Conservation (phyloP, 768 basidiomycete species). For the Chalciporus pseudorubinellus region DNA sequence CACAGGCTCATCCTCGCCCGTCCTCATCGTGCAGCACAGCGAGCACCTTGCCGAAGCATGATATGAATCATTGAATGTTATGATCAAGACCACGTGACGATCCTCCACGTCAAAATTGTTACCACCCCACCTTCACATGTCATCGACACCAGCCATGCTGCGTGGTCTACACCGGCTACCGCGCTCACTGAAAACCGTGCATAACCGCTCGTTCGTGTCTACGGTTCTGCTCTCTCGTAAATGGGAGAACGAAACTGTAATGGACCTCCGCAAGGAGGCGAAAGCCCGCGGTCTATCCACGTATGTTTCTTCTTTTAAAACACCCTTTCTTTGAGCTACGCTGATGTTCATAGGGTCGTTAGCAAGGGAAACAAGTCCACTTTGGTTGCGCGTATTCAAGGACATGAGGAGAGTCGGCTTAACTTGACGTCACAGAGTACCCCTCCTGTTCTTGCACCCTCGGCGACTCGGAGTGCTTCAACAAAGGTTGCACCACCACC, state of each 20-base stretch:
- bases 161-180: constrained; percentile 21
- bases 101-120: neutral
- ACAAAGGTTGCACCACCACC: constrained; percentile 22
- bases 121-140: neutral
- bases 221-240: constrained; percentile 55
- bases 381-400: constrained; percentile 52
- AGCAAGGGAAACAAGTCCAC: constrained; percentile 61
- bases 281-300: constrained; percentile 53
- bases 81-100: neutral
- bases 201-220: constrained; percentile 44
- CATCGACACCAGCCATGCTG: constrained; percentile 23
- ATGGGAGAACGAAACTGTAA: constrained; percentile 52
- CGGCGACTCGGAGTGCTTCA: constrained; percentile 27
- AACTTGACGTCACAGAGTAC: constrained; percentile 17
- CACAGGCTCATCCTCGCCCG: neutral
- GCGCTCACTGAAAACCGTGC: neutral
- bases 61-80: neutral
- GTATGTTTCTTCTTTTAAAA: constrained; percentile 35
- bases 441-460: constrained; percentile 20
- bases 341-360: constrained; percentile 5
- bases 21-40: constrained; percentile 4
- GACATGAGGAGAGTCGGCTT: constrained; percentile 41
- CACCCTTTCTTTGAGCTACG: neutral
- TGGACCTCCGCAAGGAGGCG: constrained; percentile 51
- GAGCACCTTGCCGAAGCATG: constrained; percentile 6